Conservation (phyloP, 306 rosid genomes). For the Sechiopsis laciniata region DNA sequence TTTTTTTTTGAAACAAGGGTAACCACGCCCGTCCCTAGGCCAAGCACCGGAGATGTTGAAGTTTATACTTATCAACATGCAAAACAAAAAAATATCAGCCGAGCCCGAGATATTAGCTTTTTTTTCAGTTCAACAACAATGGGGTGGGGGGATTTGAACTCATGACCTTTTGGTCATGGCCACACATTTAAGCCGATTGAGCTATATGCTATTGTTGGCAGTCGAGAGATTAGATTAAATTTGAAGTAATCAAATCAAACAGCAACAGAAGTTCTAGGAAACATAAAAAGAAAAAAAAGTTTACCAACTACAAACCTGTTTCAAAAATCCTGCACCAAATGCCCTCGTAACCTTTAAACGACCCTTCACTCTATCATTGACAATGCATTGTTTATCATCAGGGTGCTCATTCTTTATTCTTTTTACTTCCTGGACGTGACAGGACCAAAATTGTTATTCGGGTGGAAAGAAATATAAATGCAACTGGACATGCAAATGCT, state of each 20-base stretch:
- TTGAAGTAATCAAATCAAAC: slow-evolving; percentile 13
- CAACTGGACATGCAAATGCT: slow-evolving; percentile 13
- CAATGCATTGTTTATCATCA: slow-evolving; percentile 78
- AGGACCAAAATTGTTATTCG: slow-evolving; percentile 10
- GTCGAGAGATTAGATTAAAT: too few relatives aligned
- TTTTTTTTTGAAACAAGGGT: too few relatives aligned
- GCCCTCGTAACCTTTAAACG: slow-evolving; percentile 98
- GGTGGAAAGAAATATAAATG: background rate
- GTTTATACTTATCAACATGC: background rate
- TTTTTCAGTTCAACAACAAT: too few relatives aligned
- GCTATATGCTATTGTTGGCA: too few relatives aligned
- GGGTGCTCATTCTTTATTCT: slow-evolving; percentile 93
- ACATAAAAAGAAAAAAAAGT: slow-evolving; percentile 14
- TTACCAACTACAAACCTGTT: slow-evolving; percentile 53
- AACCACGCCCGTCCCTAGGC: too few relatives aligned
- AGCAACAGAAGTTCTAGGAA: slow-evolving; percentile 15
- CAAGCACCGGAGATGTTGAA: too few relatives aligned
- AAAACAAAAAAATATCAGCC: background rate
- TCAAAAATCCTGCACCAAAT: slow-evolving; percentile 94
- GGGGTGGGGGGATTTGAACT: too few relatives aligned
- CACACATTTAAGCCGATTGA: too few relatives aligned
- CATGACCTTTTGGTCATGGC: too few relatives aligned
- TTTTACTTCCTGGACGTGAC: slow-evolving; percentile 63
- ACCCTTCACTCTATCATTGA: slow-evolving; percentile 88
- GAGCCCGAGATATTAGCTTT: too few relatives aligned